A percentile compares a stretch with the other conserved stretches of the same genome.
Conservation (phyloP, 2,329 filamentous ascomycete species). For the Macrophomina pseudophaseolina region DNA sequence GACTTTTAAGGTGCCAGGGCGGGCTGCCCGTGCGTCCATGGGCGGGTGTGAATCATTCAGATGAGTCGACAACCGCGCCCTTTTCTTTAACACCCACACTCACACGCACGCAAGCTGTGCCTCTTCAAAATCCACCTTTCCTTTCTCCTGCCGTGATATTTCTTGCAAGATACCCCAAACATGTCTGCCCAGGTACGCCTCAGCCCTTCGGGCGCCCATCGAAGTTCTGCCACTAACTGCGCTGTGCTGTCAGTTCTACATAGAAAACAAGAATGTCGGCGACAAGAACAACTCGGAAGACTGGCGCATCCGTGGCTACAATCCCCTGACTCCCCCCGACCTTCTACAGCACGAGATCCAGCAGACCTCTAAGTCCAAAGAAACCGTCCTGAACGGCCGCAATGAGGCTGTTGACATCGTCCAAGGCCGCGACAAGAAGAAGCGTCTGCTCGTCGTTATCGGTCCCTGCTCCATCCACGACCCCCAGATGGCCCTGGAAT, state of each 20-base stretch:
- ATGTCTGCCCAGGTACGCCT: slow-evolving; percentile 22
- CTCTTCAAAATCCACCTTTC: not conserved
- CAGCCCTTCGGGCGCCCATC: not conserved
- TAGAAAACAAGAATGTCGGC: slow-evolving; percentile 56
- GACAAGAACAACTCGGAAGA: slow-evolving; percentile 56
- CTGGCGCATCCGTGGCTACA: slow-evolving; percentile 76
- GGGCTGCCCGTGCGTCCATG: slow-evolving; percentile 18
- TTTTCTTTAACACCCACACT: not conserved
- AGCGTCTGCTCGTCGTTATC: slow-evolving; percentile 76
- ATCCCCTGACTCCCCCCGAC: slow-evolving; percentile 89
- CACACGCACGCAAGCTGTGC: not conserved
- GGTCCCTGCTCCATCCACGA: slow-evolving; percentile 98
- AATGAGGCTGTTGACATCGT: slow-evolving; percentile 66
- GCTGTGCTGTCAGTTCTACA: slow-evolving; percentile 50
- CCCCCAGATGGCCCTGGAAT: slow-evolving; percentile 85
- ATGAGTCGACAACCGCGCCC: slow-evolving; percentile 1
- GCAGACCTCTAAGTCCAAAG: slow-evolving; percentile 55
- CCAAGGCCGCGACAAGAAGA: slow-evolving; percentile 61
- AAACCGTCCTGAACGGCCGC: slow-evolving; percentile 64
- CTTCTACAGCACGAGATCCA: slow-evolving; percentile 93
- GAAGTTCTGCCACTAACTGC: slow-evolving; percentile 2
- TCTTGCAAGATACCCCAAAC: not conserved
- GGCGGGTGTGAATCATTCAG: slow-evolving; percentile 6
- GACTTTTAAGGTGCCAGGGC: slow-evolving; percentile 4
- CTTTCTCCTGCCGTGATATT: not conserved